A percentile compares a stretch with the other conserved stretches of the same genome.
phyloP scores from a whole-genome alignment of 2,329 filamentous ascomycete genomes.

The Monilinia fructigena region DNA sequence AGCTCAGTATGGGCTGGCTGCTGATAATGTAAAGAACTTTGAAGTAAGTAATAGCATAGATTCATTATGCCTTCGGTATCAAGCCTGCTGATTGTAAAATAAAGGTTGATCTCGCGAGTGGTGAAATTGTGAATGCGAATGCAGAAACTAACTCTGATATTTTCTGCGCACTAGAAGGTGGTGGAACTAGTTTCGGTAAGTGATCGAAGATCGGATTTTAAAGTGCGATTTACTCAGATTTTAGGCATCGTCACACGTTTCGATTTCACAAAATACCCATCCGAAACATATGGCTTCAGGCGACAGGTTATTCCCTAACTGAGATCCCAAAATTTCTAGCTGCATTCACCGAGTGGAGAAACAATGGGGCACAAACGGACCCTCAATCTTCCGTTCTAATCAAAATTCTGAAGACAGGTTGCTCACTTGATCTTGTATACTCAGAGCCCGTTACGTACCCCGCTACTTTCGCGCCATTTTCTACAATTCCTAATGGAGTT shows the following conservation, averaged over 20 bases:
- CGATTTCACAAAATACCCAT: conserved; percentile 1
- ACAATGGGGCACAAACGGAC: conserved; percentile 4
- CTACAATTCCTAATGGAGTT: conserved; percentile 5
- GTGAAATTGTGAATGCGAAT: conserved; percentile 41
- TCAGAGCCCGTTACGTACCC: background rate
- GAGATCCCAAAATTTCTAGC: background rate
- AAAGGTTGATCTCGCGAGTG: conserved; percentile 8
- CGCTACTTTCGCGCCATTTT: conserved; percentile 5
- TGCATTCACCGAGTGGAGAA: conserved; percentile 8
- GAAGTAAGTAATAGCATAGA: background rate
- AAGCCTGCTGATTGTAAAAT: background rate
- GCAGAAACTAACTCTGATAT: conserved; percentile 47
- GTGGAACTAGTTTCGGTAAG: conserved; percentile 28
- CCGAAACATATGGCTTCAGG: conserved; percentile 8
- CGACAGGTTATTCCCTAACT: background rate
- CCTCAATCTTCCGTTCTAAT: background rate
- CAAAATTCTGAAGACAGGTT: background rate
- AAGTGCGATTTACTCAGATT: too few species aligned
- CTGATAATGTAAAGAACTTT: conserved; percentile 6
- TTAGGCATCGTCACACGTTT: too few species aligned
- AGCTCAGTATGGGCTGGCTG: background rate
- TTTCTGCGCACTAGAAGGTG: conserved; percentile 44
- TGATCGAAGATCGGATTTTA: too few species aligned
- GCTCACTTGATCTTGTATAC: background rate
- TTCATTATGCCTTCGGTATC: background rate